Conservation (phyloP, 306 rosid species). For the Biancaea sappan region DNA sequence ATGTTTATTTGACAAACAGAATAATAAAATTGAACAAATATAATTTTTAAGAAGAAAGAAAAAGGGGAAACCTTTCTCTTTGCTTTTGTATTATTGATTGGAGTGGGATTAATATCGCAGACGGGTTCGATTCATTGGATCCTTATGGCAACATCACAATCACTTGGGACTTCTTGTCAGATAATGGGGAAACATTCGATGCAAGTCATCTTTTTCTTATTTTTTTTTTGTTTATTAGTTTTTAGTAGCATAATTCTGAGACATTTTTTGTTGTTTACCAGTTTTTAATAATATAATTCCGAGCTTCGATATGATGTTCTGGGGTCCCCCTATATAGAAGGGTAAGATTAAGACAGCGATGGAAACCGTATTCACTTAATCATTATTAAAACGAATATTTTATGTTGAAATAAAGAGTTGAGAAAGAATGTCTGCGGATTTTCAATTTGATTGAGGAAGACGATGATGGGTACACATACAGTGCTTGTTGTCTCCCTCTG, state of each 20-base stretch:
- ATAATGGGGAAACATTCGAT: constrained; percentile 44
- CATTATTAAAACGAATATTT: not conserved
- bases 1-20: too few relatives aligned
- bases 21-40: too few relatives aligned
- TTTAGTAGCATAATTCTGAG: too few relatives aligned
- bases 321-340: not conserved
- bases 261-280: too few relatives aligned
- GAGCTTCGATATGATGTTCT: not conserved
- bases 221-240: not conserved
- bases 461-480: not conserved
- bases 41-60: too few relatives aligned
- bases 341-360: not conserved
- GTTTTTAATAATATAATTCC: too few relatives aligned
- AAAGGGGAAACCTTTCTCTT: too few relatives aligned
- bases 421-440: constrained; percentile 24
- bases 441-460: constrained; percentile 32
- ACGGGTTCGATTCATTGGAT: constrained; percentile 73
- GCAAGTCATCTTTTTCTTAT: too few relatives aligned
- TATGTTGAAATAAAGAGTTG: not conserved
- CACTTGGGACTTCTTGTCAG: constrained; percentile 68
- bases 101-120: constrained; percentile 51
- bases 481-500: not conserved
- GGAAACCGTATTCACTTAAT: not conserved
- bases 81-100: not conserved
- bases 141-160: constrained; percentile 65